Evolutionary conservation across 805 yeast species (phyloP).

Genomic region (Blastobotrys parvus): DNA sequence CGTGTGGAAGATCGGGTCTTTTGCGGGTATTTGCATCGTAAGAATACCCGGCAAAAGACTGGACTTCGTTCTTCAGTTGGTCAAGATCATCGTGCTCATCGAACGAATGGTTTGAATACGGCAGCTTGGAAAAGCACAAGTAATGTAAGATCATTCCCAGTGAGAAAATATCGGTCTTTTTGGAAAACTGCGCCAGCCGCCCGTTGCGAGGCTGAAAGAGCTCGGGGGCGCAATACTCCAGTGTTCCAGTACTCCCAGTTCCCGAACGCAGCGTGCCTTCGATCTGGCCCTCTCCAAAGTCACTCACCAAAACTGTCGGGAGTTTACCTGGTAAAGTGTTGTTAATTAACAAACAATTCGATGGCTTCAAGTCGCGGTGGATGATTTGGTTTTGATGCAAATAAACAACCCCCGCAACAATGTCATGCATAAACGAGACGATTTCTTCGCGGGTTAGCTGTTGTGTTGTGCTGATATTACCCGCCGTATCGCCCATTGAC

Average conservation of each 20-base stretch:
- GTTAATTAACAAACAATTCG: conserved; percentile 59
- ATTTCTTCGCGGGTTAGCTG: conserved; percentile 49
- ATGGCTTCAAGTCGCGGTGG: conserved; percentile 87
- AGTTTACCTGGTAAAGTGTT: conserved; percentile 22
- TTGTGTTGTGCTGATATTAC: background rate
- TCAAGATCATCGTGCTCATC: conserved; percentile 25
- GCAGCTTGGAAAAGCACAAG: conserved; percentile 62
- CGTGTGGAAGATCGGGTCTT: conserved; percentile 24
- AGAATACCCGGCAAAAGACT: conserved; percentile 25
- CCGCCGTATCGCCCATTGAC: background rate
- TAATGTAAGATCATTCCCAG: conserved; percentile 76
- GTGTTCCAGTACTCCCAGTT: conserved; percentile 80
- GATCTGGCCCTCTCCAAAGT: conserved; percentile 82
- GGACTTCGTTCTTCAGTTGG: conserved; percentile 31
- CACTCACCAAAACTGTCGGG: conserved; percentile 75
- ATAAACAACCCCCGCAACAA: conserved; percentile 60
- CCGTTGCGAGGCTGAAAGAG: conserved; percentile 37
- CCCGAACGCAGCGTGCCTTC: conserved; percentile 57
- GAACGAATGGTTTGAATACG: conserved; percentile 35
- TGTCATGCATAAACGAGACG: conserved; percentile 57
- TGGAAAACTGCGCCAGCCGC: conserved; percentile 49
- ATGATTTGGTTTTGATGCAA: conserved; percentile 67
- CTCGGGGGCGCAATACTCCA: conserved; percentile 86
- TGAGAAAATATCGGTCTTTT: conserved; percentile 71
- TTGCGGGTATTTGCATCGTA: conserved; percentile 15